Conservation (phyloP, 352 stramenopile genomes). For the Globisporangium middletonii region DNA sequence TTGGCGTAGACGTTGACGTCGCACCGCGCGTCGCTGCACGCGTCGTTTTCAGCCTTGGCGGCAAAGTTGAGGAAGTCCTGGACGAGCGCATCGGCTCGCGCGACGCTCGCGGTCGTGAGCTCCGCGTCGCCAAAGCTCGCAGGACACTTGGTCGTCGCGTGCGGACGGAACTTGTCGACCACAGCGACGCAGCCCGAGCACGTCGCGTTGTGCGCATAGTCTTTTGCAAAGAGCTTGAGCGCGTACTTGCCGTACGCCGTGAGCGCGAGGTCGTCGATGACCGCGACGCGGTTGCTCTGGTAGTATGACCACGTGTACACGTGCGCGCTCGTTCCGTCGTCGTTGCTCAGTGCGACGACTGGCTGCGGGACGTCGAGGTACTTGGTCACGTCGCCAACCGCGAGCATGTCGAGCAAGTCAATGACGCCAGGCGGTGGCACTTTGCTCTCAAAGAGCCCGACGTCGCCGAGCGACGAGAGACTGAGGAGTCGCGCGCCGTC, state of each 20-base stretch:
- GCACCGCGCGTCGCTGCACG: conserved; percentile 41
- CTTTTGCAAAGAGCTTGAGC: conserved; percentile 33
- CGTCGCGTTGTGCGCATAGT: conserved; percentile 33
- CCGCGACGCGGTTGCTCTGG: conserved; percentile 16
- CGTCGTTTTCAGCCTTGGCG: conserved; percentile 41
- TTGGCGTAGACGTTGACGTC: conserved; percentile 26
- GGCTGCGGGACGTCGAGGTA: conserved; percentile 9
- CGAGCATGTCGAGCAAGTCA: conserved; percentile 15
- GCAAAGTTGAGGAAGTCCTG: conserved; percentile 37
- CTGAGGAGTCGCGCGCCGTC: conserved; percentile 11
- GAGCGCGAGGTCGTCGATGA: conserved; percentile 41
- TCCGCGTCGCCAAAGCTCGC: conserved; percentile 9
- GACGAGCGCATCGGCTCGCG: conserved; percentile 18
- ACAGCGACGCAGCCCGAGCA: conserved; percentile 53
- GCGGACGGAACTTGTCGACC: conserved; percentile 48
- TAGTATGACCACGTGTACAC: conserved; percentile 43
- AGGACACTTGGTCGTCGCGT: conserved; percentile 32
- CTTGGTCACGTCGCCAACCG: conserved; percentile 10
- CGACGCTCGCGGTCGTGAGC: conserved; percentile 28
- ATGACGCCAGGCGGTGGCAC: conserved; percentile 7
- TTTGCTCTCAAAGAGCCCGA: conserved; percentile 9
- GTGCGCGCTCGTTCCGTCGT: background rate
- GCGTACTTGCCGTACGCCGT: conserved; percentile 51
- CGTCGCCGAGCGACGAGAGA: conserved; percentile 11
- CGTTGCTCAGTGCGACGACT: conserved; percentile 13